A percentile compares a stretch with the other conserved stretches of the same genome.
phyloP scores from a whole-genome alignment of 2,329 filamentous ascomycete species.

The Hysterium pulicare region DNA sequence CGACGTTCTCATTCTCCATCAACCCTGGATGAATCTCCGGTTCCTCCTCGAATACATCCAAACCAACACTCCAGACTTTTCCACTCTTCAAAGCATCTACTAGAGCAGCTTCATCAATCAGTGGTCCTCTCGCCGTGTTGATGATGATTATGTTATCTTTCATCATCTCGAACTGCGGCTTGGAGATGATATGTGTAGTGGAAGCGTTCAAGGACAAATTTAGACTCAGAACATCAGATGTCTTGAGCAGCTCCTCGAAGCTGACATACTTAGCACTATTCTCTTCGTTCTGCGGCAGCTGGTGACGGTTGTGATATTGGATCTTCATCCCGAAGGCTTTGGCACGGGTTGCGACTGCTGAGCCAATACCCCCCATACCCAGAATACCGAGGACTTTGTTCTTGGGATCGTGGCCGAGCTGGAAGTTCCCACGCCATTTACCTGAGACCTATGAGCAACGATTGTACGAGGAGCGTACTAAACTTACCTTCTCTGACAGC shows the following conservation, averaged over 20 bases:
- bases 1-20: constrained; percentile 48
- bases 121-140: constrained; percentile 56
- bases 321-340: constrained; percentile 56
- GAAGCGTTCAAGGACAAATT: constrained; percentile 51
- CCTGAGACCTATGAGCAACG: too few relatives aligned
- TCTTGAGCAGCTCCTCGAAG: constrained; percentile 54
- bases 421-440: constrained; percentile 45
- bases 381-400: constrained; percentile 55
- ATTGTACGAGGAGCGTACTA: constrained; percentile 3
- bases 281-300: constrained; percentile 36
- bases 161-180: constrained; percentile 50
- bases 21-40: constrained; percentile 52
- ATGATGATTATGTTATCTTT: constrained; percentile 56
- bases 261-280: constrained; percentile 52
- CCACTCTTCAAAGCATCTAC: constrained; percentile 53
- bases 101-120: constrained; percentile 56
- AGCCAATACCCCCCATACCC: constrained; percentile 60
- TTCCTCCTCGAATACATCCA: constrained; percentile 59
- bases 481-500: constrained; percentile 43
- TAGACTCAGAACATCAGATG: constrained; percentile 54
- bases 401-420: constrained; percentile 52
- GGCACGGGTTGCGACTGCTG: constrained; percentile 47
- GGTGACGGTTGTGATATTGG: constrained; percentile 56
- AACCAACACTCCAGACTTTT: constrained; percentile 52
- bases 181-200: constrained; percentile 53